Evolutionary conservation across 1,139 yeast species (phyloP).

Genomic region (Geotrichum europaeum): DNA sequence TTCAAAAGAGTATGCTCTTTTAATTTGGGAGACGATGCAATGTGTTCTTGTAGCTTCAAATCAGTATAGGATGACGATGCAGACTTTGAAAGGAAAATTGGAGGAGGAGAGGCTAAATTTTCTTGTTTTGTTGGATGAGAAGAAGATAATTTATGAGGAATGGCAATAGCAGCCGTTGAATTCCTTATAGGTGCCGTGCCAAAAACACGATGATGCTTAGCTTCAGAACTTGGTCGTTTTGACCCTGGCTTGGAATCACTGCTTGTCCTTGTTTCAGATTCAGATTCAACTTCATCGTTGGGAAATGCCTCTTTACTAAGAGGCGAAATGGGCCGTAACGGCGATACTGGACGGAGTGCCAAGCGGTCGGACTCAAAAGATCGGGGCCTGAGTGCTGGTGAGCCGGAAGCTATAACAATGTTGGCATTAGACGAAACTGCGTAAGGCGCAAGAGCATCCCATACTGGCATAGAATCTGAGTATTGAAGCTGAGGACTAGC

Average conservation of each 20-base stretch:
- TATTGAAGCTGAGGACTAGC: conserved; percentile 13
- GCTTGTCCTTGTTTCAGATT: background rate
- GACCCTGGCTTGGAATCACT: background rate
- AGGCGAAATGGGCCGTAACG: conserved; percentile 9
- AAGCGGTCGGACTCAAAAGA: conserved; percentile 9
- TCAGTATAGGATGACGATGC: background rate
- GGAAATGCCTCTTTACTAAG: conserved; percentile 5
- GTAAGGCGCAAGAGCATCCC: conserved; percentile 14
- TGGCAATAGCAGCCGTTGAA: background rate
- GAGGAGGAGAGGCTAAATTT: background rate
- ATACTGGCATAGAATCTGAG: conserved; percentile 16
- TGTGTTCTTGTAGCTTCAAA: background rate
- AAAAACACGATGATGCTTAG: background rate
- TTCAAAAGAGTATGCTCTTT: background rate
- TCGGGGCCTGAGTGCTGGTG: conserved; percentile 3
- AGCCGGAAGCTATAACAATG: conserved; percentile 13
- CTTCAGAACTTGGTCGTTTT: background rate
- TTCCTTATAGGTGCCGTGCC: conserved; percentile 4
- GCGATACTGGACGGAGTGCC: conserved; percentile 5
- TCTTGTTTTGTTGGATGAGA: background rate
- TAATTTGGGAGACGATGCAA: background rate
- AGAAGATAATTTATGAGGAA: background rate
- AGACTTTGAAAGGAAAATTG: background rate
- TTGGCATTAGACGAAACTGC: conserved; percentile 14
- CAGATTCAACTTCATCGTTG: background rate